A percentile compares a stretch with the other conserved stretches of the same genome.
Evolutionary conservation across 108 stramenopile genomes (phyloP).

Genomic region (Epithemia pelagica): DNA sequence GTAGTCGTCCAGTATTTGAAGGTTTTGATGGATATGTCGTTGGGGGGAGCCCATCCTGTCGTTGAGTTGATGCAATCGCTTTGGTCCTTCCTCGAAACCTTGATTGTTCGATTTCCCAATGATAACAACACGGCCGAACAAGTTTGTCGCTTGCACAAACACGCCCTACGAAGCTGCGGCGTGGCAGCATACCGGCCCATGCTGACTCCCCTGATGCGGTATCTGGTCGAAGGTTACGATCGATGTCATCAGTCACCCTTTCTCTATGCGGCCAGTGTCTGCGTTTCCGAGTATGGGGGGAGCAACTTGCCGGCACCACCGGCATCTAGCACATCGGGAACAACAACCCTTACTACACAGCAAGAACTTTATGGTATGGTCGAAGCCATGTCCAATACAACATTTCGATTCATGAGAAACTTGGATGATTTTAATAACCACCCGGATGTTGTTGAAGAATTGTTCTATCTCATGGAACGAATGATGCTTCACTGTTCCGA

Average conservation of each 20-base stretch:
- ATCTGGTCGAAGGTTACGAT: slow-evolving; percentile 67
- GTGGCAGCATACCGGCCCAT: slow-evolving; percentile 70
- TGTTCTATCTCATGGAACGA: slow-evolving; percentile 86
- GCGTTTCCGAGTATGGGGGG: slow-evolving; percentile 76
- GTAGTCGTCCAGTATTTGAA: slow-evolving; percentile 55
- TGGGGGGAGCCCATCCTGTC: slow-evolving; percentile 47
- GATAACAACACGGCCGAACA: slow-evolving; percentile 78
- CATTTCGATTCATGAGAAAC: slow-evolving; percentile 49
- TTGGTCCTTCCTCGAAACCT: slow-evolving; percentile 79
- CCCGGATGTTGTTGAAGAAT: slow-evolving; percentile 95
- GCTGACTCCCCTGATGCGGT: slow-evolving; percentile 62
- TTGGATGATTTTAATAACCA: slow-evolving; percentile 75
- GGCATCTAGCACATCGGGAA: not conserved
- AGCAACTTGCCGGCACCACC: too few species aligned
- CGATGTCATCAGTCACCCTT: slow-evolving; percentile 68
- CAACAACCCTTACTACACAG: slow-evolving; percentile 29
- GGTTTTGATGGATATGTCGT: slow-evolving; percentile 16
- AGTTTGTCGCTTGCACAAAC: slow-evolving; percentile 91
- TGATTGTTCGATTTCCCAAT: slow-evolving; percentile 52
- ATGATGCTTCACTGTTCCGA: slow-evolving; percentile 79
- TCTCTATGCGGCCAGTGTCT: slow-evolving; percentile 85
- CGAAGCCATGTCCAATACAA: slow-evolving; percentile 41
- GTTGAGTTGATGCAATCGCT: slow-evolving; percentile 64
- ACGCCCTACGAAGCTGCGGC: slow-evolving; percentile 78
- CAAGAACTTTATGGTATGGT: slow-evolving; percentile 67